phyloP scores from a whole-genome alignment of 495 filamentous ascomycete genomes.

The Jackrogersella minutella region DNA sequence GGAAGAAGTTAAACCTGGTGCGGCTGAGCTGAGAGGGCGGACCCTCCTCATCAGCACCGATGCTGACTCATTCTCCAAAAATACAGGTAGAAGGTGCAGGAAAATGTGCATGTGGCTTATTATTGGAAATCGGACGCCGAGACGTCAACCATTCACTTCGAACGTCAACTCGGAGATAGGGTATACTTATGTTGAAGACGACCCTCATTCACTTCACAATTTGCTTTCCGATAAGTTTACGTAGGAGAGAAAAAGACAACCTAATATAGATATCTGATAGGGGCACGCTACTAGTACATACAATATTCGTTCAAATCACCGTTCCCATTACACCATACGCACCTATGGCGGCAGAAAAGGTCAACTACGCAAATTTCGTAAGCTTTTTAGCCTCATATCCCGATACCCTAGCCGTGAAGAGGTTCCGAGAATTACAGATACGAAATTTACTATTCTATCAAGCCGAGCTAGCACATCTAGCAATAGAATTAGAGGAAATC shows the following conservation, averaged over 20 bases:
- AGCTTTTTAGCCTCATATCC: not conserved
- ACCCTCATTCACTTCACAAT: no score
- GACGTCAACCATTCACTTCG: no score
- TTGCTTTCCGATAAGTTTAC: no score
- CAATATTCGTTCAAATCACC: no score
- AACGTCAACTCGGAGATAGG: no score
- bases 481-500: not conserved
- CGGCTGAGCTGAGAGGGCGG: not conserved
- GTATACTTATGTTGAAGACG: no score
- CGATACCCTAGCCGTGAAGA: not conserved
- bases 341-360: not conserved
- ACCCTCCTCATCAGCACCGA: not conserved
- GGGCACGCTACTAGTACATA: no score
- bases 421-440: not conserved
- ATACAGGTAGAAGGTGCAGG: no score
- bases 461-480: not conserved
- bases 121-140: no score
- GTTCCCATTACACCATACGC: no score
- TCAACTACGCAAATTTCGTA: not conserved
- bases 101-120: no score
- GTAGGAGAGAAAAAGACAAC: not conserved
- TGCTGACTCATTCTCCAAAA: not conserved
- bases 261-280: no score
- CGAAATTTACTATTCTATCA: conserved; percentile 1
- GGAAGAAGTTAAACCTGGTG: not conserved